These are phyloP conservation scores for Fonsecaea nubica DNA, from an alignment of 2,329 filamentous ascomycete genomes.

Conservation along the genomic window DNA sequence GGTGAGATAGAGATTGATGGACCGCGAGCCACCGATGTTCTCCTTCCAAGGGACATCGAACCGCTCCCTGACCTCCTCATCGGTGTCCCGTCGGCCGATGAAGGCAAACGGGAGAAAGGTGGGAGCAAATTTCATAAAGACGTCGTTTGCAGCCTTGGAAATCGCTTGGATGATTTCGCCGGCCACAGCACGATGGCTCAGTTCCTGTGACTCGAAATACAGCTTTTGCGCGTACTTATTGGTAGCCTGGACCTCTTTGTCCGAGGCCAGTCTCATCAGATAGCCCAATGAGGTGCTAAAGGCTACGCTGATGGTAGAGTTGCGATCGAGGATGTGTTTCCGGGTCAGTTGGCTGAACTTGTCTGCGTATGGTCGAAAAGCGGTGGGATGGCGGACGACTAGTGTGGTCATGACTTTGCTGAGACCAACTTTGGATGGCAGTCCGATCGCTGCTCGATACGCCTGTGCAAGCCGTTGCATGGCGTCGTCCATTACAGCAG, in stretches of 20 bases:
- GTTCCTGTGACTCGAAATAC: conserved; percentile 83
- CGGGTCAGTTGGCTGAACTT: conserved; percentile 78
- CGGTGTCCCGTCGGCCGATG: conserved; percentile 81
- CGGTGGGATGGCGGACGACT: conserved; percentile 75
- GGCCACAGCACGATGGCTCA: conserved; percentile 73
- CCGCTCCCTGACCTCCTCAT: conserved; percentile 78
- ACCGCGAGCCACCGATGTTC: conserved; percentile 83
- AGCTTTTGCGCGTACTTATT: conserved; percentile 66
- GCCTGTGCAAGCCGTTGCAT: conserved; percentile 75
- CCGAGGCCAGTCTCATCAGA: conserved; percentile 70
- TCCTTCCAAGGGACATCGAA: conserved; percentile 88
- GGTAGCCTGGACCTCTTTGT: conserved; percentile 63
- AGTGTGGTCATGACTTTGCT: conserved; percentile 83
- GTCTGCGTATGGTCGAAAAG: conserved; percentile 77
- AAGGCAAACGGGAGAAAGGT: conserved; percentile 86
- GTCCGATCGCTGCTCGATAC: conserved; percentile 84
- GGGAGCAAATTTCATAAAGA: conserved; percentile 78
- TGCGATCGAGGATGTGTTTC: conserved; percentile 84
- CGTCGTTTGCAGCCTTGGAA: conserved; percentile 85
- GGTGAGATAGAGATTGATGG: conserved; percentile 79
- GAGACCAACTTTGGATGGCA: conserved; percentile 93
- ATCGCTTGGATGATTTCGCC: conserved; percentile 84
- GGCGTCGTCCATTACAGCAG: conserved; percentile 67
- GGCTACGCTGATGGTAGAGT: conserved; percentile 88
- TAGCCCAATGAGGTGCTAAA: conserved; percentile 90